Percentiles rank a stretch among this genome's conserved stretches.
phyloP scores from a whole-genome alignment of 2,329 filamentous ascomycete genomes.

The Alternaria solani region DNA sequence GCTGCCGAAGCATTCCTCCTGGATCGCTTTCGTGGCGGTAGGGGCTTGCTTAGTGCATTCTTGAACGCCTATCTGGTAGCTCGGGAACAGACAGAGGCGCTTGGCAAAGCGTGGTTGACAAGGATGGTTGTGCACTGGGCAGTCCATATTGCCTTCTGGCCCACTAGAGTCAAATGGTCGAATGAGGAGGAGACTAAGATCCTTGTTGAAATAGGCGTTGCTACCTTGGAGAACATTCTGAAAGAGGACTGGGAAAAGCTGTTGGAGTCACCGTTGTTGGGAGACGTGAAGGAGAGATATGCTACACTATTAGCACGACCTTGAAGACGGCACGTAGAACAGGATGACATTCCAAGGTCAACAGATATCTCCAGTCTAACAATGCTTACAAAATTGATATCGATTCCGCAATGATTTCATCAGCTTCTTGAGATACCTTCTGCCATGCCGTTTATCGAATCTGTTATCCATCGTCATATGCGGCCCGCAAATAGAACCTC shows the following conservation, averaged over 20 bases:
- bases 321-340: background rate
- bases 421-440: background rate
- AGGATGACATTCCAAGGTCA: no score
- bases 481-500: no score
- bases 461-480: background rate
- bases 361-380: background rate
- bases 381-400: background rate
- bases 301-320: background rate
- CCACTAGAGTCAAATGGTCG: slow-evolving; percentile 42
- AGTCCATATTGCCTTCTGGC: slow-evolving; percentile 49
- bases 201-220: slow-evolving; percentile 37
- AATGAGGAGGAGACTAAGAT: slow-evolving; percentile 32
- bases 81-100: background rate
- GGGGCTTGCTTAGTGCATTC: slow-evolving; percentile 40
- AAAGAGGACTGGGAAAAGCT: slow-evolving; percentile 33
- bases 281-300: slow-evolving; percentile 20
- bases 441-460: background rate
- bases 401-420: no score
- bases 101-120: slow-evolving; percentile 32
- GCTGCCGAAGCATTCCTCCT: slow-evolving; percentile 49
- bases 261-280: slow-evolving; percentile 19
- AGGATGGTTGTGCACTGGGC: slow-evolving; percentile 47
- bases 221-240: slow-evolving; percentile 23
- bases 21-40: slow-evolving; percentile 43
- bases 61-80: slow-evolving; percentile 34